phyloP scores from a whole-genome alignment of 2,329 filamentous ascomycete species.

The Pseudocercospora vitis region DNA sequence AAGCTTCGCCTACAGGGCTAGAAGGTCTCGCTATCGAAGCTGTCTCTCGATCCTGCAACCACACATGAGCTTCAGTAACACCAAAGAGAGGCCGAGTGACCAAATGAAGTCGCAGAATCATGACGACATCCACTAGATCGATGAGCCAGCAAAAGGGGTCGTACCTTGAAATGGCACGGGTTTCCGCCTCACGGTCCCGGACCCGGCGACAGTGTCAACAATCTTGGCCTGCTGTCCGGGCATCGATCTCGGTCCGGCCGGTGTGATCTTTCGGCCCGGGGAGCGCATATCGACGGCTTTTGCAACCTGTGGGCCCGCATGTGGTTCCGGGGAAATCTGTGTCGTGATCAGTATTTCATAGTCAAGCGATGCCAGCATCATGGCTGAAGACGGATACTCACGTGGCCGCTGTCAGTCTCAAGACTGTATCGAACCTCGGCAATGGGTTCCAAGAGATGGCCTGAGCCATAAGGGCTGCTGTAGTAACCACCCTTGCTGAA shows the following conservation, averaged over 20 bases:
- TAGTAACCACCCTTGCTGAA: conserved; percentile 39
- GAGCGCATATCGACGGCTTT: conserved; percentile 35
- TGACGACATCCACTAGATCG: background rate
- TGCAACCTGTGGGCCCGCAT: conserved; percentile 25
- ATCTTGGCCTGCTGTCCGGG: conserved; percentile 27
- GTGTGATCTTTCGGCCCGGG: conserved; percentile 44
- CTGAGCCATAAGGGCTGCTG: conserved; percentile 39
- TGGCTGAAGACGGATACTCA: background rate
- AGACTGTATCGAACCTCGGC: conserved; percentile 52
- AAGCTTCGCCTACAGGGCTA: conserved; percentile 9
- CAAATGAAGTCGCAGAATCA: background rate
- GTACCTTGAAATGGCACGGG: conserved; percentile 33
- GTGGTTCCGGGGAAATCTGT: conserved; percentile 33
- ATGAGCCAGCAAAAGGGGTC: background rate
- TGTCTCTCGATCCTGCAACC: conserved; percentile 23
- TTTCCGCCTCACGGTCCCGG: conserved; percentile 32
- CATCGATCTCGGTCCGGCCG: conserved; percentile 52
- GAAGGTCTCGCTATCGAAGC: conserved; percentile 29
- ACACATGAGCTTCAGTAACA: too few relatives aligned
- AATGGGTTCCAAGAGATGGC: conserved; percentile 50
- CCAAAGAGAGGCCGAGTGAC: background rate
- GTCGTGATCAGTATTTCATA: conserved; percentile 8
- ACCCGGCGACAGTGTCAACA: conserved; percentile 9
- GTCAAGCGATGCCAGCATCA: too few relatives aligned
- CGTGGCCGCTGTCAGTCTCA: conserved; percentile 45